phyloP scores from a whole-genome alignment of 1,139 yeast genomes.

The Sugiyamaella grinbergsii region DNA sequence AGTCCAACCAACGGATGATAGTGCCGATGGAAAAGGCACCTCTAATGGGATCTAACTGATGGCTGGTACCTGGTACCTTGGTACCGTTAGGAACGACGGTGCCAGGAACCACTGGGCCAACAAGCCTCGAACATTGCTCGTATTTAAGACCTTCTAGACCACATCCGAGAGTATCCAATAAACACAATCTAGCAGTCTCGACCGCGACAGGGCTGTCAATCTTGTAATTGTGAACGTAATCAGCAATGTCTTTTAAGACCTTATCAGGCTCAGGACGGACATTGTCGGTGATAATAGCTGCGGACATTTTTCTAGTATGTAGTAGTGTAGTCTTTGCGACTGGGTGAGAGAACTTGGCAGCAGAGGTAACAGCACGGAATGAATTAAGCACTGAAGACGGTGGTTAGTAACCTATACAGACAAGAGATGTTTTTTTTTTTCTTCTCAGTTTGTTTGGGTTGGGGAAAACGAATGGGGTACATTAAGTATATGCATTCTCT shows the following conservation, averaged over 20 bases:
- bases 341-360: constrained; percentile 11
- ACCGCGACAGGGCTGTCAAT: constrained; percentile 51
- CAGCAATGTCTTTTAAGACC: constrained; percentile 53
- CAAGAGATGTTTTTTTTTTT: too few species aligned
- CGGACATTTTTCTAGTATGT: constrained; percentile 27
- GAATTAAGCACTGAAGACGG: constrained; percentile 11
- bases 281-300: constrained; percentile 47
- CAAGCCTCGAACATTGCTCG: constrained; percentile 51
- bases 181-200: constrained; percentile 57
- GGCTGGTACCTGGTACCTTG: constrained; percentile 54
- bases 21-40: constrained; percentile 62
- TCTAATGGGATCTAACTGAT: constrained; percentile 55
- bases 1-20: constrained; percentile 60
- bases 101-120: constrained; percentile 60
- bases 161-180: constrained; percentile 60
- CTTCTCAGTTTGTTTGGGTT: background rate
- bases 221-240: constrained; percentile 52
- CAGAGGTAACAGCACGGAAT: constrained; percentile 5
- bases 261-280: constrained; percentile 53
- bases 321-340: background rate
- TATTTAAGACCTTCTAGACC: constrained; percentile 62
- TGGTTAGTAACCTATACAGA: constrained; percentile 3
- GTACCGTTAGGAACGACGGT: constrained; percentile 57
- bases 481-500: background rate
- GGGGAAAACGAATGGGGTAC: background rate